Base-by-base conservation (phyloP, 768 basidiomycete species). In the Phanerochaete carnosa region DNA sequence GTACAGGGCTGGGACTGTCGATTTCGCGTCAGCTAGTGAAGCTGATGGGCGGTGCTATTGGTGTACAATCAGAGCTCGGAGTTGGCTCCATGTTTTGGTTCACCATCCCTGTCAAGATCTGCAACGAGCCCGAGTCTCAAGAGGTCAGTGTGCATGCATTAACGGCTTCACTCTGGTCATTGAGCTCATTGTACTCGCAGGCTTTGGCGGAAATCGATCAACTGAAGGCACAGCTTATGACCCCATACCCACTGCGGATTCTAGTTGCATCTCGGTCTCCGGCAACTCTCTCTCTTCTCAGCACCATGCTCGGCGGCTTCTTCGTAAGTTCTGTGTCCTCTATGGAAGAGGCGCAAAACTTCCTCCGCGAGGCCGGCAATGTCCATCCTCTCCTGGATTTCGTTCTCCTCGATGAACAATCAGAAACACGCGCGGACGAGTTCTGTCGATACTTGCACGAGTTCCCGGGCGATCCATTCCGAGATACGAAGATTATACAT, bases 11-110 rank as follows among this genome's bases (percentile, higher is more conserved):
- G 9, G 89, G 89, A 22, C 73, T 90, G 25, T 88, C 86, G 6
- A 91, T 91, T 64, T 89, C 87, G 8, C 81, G 87, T 15, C 86
- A 89, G 64, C 74, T 91, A 33, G 88, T 89, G 49, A 87, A 87
- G 66, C 79, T 89, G n/a, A 86, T 90, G 82, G 84, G 86, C 22
- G 89, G 89, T 23, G 83, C 80, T 4, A 89, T 91, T 54, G 87
- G 85, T 11, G 87, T 90, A 8, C 76, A 83, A 19, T 89, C 88
- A 0, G 83, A 88, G 63, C 74, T 85, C 12, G 81, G 82, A 55
- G 74, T 79, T 49, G 88, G 89, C 2, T 88, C 87, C 2, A 80
- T 76, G 9, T 91, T 91, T 68, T 88, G 85, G 85, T 91, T 90
- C 69, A 86, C 83, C 0, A 82, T 91, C 43, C 88, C 88, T 0